Conservation (phyloP, 1,284 basidiomycete genomes). For the Bjerkandera adusta region DNA sequence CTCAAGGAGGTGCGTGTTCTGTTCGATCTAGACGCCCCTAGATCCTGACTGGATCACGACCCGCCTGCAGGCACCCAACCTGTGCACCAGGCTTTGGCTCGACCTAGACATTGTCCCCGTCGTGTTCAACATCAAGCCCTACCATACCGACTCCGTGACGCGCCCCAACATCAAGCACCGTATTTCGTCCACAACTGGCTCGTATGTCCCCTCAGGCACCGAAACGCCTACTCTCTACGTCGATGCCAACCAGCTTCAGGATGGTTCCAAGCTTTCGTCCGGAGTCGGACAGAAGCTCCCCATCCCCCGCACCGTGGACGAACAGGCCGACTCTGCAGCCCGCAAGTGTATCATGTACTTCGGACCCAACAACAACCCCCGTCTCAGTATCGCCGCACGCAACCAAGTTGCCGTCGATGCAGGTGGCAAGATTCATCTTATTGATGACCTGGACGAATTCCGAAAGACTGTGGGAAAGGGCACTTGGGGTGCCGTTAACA, state of each 20-base stretch:
- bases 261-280: slow-evolving; percentile 39
- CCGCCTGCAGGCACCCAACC: slow-evolving; percentile 55
- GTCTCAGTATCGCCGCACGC: slow-evolving; percentile 72
- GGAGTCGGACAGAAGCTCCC: slow-evolving; percentile 57
- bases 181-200: slow-evolving; percentile 72
- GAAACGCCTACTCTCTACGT: slow-evolving; percentile 71
- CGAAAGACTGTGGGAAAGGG: slow-evolving; percentile 62
- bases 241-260: slow-evolving; percentile 46
- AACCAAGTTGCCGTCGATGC: slow-evolving; percentile 82
- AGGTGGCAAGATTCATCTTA: slow-evolving; percentile 74
- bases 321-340: slow-evolving; percentile 80
- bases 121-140: slow-evolving; percentile 81
- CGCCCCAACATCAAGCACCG: slow-evolving; percentile 76
- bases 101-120: slow-evolving; percentile 75
- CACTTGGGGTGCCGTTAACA: slow-evolving; percentile 77
- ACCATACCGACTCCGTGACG: slow-evolving; percentile 73
- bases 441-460: slow-evolving; percentile 75
- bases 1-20: slow-evolving; percentile 39
- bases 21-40: too few relatives aligned
- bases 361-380: slow-evolving; percentile 77
- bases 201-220: slow-evolving; percentile 67
- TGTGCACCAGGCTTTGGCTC: slow-evolving; percentile 77
- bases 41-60: slow-evolving; percentile 2
- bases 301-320: slow-evolving; percentile 73
- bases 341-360: slow-evolving; percentile 81